Evolutionary conservation across 306 rosid genomes (phyloP).

Genomic region (Cicer arietinum): DNA sequence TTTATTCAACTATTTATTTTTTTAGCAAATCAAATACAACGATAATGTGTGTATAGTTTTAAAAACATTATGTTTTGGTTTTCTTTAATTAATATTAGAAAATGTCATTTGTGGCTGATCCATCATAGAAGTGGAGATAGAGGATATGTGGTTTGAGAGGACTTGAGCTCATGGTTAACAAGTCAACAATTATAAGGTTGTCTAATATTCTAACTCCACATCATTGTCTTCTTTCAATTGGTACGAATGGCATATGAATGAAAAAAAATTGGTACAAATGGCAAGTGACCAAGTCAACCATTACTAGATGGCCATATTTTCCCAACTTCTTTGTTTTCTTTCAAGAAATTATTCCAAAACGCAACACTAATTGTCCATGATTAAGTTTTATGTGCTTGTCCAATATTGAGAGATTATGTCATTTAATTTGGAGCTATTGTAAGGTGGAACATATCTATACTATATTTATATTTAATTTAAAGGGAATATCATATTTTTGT

Average conservation of each 20-base stretch:
- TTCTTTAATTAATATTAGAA: not conserved
- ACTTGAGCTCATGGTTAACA: constrained; percentile 8
- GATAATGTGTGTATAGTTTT: not conserved
- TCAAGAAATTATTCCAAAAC: not conserved
- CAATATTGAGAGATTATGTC: not conserved
- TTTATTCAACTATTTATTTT: no score
- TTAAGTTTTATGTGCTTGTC: not conserved
- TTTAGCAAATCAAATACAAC: no score
- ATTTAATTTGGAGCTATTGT: not conserved
- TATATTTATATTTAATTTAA: no score
- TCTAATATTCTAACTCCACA: constrained; percentile 27
- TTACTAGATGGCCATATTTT: not conserved
- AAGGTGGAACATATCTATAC: not conserved
- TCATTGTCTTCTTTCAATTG: constrained; percentile 24
- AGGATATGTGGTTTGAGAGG: not conserved
- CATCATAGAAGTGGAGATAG: not conserved
- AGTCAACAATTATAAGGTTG: constrained; percentile 45
- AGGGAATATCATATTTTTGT: no score
- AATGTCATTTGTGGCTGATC: not conserved
- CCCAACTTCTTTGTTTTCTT: not conserved
- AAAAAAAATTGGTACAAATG: not conserved
- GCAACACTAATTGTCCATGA: not conserved
- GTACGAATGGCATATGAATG: no score
- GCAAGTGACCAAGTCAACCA: constrained; percentile 25
- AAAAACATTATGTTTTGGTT: not conserved